phyloP scores from a whole-genome alignment of 768 basidiomycete species.

The Amanita exitialis region DNA sequence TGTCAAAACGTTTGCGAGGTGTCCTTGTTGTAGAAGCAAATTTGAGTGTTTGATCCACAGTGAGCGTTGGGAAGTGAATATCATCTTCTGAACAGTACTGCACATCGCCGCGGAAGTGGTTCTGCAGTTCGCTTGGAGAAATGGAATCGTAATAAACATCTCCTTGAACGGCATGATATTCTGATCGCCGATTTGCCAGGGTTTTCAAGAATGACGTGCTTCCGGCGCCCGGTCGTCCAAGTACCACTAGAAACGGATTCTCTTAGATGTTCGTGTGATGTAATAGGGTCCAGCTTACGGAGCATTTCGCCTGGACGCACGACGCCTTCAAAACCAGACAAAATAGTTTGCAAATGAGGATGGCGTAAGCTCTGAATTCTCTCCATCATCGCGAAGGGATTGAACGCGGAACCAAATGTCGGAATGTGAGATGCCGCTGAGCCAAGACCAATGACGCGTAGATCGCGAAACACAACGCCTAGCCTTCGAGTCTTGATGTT shows the following conservation, averaged over 20 bases:
- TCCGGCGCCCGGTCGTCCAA: constrained; percentile 79
- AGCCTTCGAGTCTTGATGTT: constrained; percentile 44
- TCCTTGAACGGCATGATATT: constrained; percentile 61
- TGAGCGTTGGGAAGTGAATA: constrained; percentile 76
- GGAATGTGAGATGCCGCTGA: constrained; percentile 41
- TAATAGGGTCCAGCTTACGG: constrained; percentile 29
- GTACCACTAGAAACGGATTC: constrained; percentile 44
- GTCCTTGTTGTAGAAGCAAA: constrained; percentile 63
- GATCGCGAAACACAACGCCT: constrained; percentile 49
- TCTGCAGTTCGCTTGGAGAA: constrained; percentile 48
- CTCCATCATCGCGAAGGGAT: constrained; percentile 35
- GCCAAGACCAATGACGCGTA: constrained; percentile 52
- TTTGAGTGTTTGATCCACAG: constrained; percentile 65
- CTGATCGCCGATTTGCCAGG: constrained; percentile 64
- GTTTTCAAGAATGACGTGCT: constrained; percentile 79
- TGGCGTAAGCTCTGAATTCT: constrained; percentile 38
- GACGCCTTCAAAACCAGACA: constrained; percentile 56
- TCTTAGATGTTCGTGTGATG: neutral
- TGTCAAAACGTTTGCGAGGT: constrained; percentile 41
- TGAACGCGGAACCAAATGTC: constrained; percentile 53
- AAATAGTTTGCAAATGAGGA: constrained; percentile 53
- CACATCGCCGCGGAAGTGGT: constrained; percentile 69
- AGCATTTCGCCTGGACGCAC: constrained; percentile 70
- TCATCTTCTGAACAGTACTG: constrained; percentile 81
- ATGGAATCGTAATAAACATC: constrained; percentile 72